Conservation (phyloP, 257 asterid genomes). For the Apocynum venetum region DNA sequence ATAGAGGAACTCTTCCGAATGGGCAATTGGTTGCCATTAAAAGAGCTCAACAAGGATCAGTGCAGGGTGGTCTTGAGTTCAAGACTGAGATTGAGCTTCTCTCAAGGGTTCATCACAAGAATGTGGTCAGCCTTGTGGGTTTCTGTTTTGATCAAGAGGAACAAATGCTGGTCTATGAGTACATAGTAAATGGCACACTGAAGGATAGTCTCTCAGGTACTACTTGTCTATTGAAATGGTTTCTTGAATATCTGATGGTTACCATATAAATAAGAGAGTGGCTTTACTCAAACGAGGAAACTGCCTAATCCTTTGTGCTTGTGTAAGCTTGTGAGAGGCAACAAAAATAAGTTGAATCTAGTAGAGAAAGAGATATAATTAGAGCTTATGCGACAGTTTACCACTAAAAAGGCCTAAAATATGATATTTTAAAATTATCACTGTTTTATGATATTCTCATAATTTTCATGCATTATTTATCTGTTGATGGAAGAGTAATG, state of each 20-base stretch:
- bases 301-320: neutral
- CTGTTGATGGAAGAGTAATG: neutral
- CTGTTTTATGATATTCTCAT: neutral
- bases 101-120: conserved; percentile 89
- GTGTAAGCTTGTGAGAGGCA: neutral
- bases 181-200: conserved; percentile 70
- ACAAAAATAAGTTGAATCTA: neutral
- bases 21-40: conserved; percentile 72
- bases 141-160: conserved; percentile 90
- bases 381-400: neutral
- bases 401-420: neutral
- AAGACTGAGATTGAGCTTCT: conserved; percentile 96
- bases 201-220: conserved; percentile 57
- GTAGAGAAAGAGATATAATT: neutral
- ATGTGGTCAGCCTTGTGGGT: conserved; percentile 80
- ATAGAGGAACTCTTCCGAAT: conserved; percentile 62
- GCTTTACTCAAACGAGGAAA: neutral
- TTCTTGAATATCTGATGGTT: neutral
- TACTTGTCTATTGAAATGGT: too few relatives aligned
- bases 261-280: neutral
- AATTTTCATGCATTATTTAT: neutral
- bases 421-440: neutral
- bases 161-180: conserved; percentile 85
- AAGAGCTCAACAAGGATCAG: conserved; percentile 75
- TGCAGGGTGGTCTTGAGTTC: conserved; percentile 76